Percentiles rank a stretch among this genome's conserved stretches.
phyloP scores from a whole-genome alignment of 2,329 filamentous ascomycete species.

The Cercospora citrullina region DNA sequence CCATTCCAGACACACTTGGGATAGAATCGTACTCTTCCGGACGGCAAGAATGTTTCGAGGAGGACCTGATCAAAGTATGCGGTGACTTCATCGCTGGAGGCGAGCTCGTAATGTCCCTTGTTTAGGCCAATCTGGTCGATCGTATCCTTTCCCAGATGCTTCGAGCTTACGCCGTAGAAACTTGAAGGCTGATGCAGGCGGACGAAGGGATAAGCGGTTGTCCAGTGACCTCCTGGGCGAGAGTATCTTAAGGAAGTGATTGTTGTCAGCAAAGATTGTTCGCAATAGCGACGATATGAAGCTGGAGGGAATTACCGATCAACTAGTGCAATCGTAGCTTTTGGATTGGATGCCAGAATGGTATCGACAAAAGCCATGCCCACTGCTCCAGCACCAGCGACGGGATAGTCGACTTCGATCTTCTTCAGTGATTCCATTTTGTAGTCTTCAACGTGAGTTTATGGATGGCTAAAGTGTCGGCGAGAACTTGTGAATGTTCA shows the following conservation, averaged over 20 bases:
- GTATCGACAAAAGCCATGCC: slow-evolving; percentile 29
- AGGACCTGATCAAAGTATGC: slow-evolving; percentile 24
- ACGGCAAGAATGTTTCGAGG: slow-evolving; percentile 22
- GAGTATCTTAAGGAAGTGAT: neutral
- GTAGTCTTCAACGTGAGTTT: neutral
- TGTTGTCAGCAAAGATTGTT: neutral
- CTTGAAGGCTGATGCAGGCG: slow-evolving; percentile 27
- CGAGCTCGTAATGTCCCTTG: slow-evolving; percentile 24
- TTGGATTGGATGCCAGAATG: slow-evolving; percentile 11
- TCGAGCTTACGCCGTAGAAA: slow-evolving; percentile 29
- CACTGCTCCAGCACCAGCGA: slow-evolving; percentile 29
- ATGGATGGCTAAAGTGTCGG: neutral
- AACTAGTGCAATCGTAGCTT: slow-evolving; percentile 18
- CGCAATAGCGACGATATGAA: too few relatives aligned
- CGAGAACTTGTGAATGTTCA: too few relatives aligned
- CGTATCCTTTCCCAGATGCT: slow-evolving; percentile 14
- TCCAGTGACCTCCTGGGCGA: slow-evolving; percentile 29
- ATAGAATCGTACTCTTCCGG: slow-evolving; percentile 24
- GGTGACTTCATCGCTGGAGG: slow-evolving; percentile 21
- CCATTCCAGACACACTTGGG: slow-evolving; percentile 23
- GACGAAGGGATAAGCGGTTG: slow-evolving; percentile 26
- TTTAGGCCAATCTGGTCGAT: slow-evolving; percentile 28
- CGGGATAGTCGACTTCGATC: slow-evolving; percentile 21
- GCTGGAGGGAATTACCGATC: too few relatives aligned
- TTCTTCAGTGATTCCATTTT: neutral